Evolutionary conservation across 768 basidiomycete species (phyloP).

Genomic region (Auriculariales sp.): DNA sequence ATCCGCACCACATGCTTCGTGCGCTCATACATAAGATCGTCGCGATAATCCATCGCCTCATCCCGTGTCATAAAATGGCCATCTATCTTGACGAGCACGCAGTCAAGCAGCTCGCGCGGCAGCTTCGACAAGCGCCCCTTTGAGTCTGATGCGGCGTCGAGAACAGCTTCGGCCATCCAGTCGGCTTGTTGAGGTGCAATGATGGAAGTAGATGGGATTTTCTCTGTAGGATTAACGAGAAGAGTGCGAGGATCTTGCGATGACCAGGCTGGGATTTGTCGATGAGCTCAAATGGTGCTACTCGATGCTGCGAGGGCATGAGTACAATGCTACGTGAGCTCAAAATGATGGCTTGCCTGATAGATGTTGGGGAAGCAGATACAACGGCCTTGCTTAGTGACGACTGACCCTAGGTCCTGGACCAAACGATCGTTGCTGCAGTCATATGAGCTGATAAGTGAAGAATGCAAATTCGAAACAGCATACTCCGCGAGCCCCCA

Average conservation of each 20-base stretch:
- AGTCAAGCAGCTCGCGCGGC: constrained; percentile 30
- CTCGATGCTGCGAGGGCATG: no score
- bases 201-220: constrained; percentile 25
- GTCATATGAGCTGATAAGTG: neutral
- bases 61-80: constrained; percentile 25
- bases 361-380: constrained; percentile 44
- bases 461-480: constrained; percentile 19
- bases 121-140: constrained; percentile 24
- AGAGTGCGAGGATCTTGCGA: constrained; percentile 28
- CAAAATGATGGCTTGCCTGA: no score
- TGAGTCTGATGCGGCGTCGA: neutral
- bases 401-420: constrained; percentile 24
- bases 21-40: constrained; percentile 19
- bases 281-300: constrained; percentile 23
- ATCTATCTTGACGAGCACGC: constrained; percentile 21
- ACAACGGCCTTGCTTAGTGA: constrained; percentile 21
- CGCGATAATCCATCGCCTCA: constrained; percentile 22
- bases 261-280: constrained; percentile 28
- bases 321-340: no score
- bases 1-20: constrained; percentile 24
- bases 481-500: constrained; percentile 36
- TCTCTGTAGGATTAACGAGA: constrained; percentile 24
- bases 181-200: constrained; percentile 37
- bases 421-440: constrained; percentile 1
- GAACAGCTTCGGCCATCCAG: constrained; percentile 28